Evolutionary conservation across 83 land plant genomes (phyloP).

Genomic region (Thuja plicata): DNA sequence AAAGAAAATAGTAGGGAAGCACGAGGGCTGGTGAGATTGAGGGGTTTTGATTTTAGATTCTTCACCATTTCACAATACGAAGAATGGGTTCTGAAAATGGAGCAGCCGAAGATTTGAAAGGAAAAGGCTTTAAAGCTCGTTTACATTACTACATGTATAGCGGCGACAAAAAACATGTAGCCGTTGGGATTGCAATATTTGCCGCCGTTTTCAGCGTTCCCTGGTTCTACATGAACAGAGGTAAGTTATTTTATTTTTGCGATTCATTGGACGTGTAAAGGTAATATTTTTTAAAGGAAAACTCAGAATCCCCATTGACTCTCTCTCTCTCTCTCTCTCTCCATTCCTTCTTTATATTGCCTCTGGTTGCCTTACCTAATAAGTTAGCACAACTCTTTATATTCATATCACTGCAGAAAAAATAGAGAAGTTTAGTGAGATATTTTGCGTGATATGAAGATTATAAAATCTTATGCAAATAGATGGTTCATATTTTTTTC

Average conservation of each 20-base stretch:
- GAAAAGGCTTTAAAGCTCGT: slow-evolving; percentile 31
- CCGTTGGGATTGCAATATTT: slow-evolving; percentile 60
- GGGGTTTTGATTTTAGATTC: too few species aligned
- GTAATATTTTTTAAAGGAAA: not conserved
- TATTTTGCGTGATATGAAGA: too few species aligned
- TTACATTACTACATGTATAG: slow-evolving; percentile 62
- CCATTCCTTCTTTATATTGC: not conserved
- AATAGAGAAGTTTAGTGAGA: too few species aligned
- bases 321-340: not conserved
- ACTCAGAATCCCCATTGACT: not conserved
- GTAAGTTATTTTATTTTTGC: slow-evolving; percentile 17
- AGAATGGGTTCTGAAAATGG: not conserved
- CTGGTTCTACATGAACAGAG: slow-evolving; percentile 67
- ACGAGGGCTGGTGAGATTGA: too few species aligned
- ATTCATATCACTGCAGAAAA: not conserved
- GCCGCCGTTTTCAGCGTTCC: slow-evolving; percentile 52
- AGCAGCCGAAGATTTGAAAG: slow-evolving; percentile 12
- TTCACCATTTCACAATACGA: too few species aligned
- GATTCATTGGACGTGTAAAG: not conserved
- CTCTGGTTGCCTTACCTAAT: not conserved
- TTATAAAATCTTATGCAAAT: too few species aligned
- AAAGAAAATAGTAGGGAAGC: too few species aligned
- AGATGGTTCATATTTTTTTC: too few species aligned
- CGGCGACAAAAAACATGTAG: slow-evolving; percentile 79
- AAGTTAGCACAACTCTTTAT: not conserved